These are phyloP conservation scores for Tricholoma terreum DNA, from an alignment of 768 basidiomycete species.

Conservation along the genomic window DNA sequence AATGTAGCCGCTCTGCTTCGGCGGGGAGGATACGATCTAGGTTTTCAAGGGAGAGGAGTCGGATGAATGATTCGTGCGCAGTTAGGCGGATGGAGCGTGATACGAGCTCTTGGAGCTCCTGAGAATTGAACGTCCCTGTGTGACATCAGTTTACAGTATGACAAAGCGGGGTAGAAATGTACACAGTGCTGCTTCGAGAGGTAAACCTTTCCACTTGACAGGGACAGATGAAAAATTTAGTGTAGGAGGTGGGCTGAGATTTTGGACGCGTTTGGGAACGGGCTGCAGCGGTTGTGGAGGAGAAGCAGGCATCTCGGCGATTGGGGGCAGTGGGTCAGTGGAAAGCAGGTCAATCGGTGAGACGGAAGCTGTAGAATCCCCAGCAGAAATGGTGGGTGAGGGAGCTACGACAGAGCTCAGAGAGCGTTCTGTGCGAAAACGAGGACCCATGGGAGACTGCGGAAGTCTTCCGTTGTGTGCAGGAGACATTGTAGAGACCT, in stretches of 20 bases:
- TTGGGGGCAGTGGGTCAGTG: too few relatives aligned
- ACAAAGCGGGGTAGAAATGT: conserved; percentile 13
- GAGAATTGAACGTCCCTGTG: conserved; percentile 56
- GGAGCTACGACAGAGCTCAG: neutral
- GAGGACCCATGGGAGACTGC: conserved; percentile 20
- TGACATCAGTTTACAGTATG: neutral
- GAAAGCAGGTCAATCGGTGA: too few relatives aligned
- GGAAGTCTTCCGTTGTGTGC: neutral
- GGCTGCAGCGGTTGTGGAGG: neutral
- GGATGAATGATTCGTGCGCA: conserved; percentile 66
- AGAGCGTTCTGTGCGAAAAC: conserved; percentile 10
- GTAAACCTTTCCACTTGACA: conserved; percentile 66
- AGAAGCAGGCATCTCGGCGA: neutral
- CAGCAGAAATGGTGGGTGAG: too few relatives aligned
- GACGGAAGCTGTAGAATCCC: too few relatives aligned
- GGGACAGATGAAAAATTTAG: conserved; percentile 55
- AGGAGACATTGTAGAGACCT: too few relatives aligned
- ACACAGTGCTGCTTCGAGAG: conserved; percentile 66
- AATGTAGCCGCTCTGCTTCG: conserved; percentile 57
- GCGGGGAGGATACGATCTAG: conserved; percentile 56
- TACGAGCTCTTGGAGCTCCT: conserved; percentile 67
- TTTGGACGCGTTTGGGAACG: conserved; percentile 12
- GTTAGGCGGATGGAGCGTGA: conserved; percentile 69
- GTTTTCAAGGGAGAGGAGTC: conserved; percentile 60
- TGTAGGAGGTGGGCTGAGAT: conserved; percentile 45